Evolutionary conservation across 768 basidiomycete species (phyloP).

Genomic region (Leucosporidium scottii): DNA sequence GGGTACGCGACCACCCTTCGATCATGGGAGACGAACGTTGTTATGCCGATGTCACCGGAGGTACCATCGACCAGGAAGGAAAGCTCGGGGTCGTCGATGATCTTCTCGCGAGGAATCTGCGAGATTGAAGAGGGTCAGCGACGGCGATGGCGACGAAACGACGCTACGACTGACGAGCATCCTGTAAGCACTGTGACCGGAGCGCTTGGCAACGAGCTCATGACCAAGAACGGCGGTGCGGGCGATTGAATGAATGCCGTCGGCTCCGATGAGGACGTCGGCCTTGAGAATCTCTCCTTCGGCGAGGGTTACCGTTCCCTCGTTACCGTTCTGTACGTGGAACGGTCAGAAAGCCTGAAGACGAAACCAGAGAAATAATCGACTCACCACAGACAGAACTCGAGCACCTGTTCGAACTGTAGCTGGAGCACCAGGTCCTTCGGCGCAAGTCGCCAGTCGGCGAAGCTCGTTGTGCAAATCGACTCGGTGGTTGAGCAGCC

Average conservation of each 20-base stretch:
- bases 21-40: background rate
- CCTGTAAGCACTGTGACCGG: too few species aligned
- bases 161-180: too few species aligned
- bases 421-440: background rate
- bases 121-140: too few species aligned
- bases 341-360: too few species aligned
- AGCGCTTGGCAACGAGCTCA: background rate
- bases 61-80: too few species aligned
- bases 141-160: too few species aligned
- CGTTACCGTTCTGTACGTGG: background rate
- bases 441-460: slow-evolving; percentile 3
- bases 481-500: slow-evolving; percentile 30
- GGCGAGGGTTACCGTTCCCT: background rate
- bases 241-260: slow-evolving; percentile 30
- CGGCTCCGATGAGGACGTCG: slow-evolving; percentile 33
- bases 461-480: slow-evolving; percentile 27
- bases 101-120: too few species aligned
- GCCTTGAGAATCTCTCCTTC: slow-evolving; percentile 18
- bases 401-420: slow-evolving; percentile 12
- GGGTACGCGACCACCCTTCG: slow-evolving; percentile 11
- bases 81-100: too few species aligned
- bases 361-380: too few species aligned
- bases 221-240: slow-evolving; percentile 8
- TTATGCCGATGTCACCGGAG: background rate
- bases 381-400: slow-evolving; percentile 5